Percentiles rank a stretch among this genome's conserved stretches.
Evolutionary conservation across 768 basidiomycete species (phyloP).

Genomic region (Leccinum boreale): DNA sequence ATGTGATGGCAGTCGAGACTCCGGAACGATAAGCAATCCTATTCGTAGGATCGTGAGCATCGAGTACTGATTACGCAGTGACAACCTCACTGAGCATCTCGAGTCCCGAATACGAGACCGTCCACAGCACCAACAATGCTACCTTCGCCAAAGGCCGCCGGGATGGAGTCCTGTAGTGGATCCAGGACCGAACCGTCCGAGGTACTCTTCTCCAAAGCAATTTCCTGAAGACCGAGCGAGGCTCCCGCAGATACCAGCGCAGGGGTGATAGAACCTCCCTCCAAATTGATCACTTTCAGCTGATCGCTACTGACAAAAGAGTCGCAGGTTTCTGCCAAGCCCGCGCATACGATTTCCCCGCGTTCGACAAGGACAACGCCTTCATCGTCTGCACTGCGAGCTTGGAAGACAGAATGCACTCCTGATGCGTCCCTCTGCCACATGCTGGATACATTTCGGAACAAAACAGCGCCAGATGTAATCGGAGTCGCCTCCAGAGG

Average conservation of each 20-base stretch:
- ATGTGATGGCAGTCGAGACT: conserved; percentile 64
- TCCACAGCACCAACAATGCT: conserved; percentile 60
- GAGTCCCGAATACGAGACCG: conserved; percentile 52
- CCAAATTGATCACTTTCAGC: conserved; percentile 41
- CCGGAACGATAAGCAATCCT: conserved; percentile 75
- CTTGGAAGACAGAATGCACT: conserved; percentile 16
- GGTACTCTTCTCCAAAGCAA: conserved; percentile 60
- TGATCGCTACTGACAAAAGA: conserved; percentile 9
- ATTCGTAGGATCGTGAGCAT: conserved; percentile 6
- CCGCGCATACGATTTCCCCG: conserved; percentile 53
- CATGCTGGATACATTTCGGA: conserved; percentile 50
- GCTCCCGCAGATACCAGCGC: conserved; percentile 66
- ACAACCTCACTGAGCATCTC: conserved; percentile 45
- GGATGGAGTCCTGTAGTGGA: conserved; percentile 34
- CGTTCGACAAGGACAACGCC: conserved; percentile 45
- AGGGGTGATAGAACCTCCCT: conserved; percentile 59
- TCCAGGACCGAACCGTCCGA: conserved; percentile 62
- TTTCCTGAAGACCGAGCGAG: conserved; percentile 66
- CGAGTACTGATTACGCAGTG: not conserved
- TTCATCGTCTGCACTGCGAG: conserved; percentile 11
- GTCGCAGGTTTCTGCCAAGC: conserved; percentile 14
- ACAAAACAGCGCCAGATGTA: conserved; percentile 40
- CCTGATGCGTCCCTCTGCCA: conserved; percentile 22
- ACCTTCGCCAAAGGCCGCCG: conserved; percentile 33
- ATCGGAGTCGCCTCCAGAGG: conserved; percentile 46